Evolutionary conservation across 2,329 filamentous ascomycete genomes (phyloP), one percentile per base, ranked within the genome.

Genomic region (Epichloe hybrida): DNA sequence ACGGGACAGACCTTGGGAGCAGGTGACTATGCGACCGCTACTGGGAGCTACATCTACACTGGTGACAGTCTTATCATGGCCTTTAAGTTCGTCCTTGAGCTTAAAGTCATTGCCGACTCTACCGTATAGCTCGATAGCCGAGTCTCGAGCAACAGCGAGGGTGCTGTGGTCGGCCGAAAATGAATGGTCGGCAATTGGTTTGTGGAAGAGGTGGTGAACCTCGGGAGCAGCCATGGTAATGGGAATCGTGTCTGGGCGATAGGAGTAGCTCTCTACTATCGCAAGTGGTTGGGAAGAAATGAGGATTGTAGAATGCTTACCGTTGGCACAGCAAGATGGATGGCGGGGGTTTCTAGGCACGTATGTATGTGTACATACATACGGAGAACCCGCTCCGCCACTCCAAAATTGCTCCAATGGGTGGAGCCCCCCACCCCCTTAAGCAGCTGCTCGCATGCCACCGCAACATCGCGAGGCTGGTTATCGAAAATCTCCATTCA

Each of bases 41-140:
- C 80, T 81, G 17, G 89, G 87, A 2, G 93, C 91, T 71, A 98
- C 95, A 63, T 98, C 93, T 23, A 98, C 88, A 60, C 93, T 85
- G 2, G 93, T 98, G 48, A 98, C 88, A 1, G 83, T 90, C 75
- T 98, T 98, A 69, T 98, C 94, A 63, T 98, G 93, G 43, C 90
- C 93, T 64, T 90, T 93, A 53, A 98, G 77, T 72, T 96, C 88
- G 67, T 97, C 89, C 66, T 91, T 84, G 57, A 96, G 75, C 66
- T 81, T 81, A 71, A 90, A 96, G 57, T 81, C 79, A 62, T 73
- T 81, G 64, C 86, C 88, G 51, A 76, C 76, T 60, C 76, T 79
- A 61, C 78, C 74, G 68, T 96, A 97, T 42, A 98, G 82, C 74
- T 96, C 89, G 62, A 98, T 84, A 59, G 81, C 80, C 64, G 84